Evolutionary conservation across 768 basidiomycete species (phyloP).

Genomic region (Suillus lakei): DNA sequence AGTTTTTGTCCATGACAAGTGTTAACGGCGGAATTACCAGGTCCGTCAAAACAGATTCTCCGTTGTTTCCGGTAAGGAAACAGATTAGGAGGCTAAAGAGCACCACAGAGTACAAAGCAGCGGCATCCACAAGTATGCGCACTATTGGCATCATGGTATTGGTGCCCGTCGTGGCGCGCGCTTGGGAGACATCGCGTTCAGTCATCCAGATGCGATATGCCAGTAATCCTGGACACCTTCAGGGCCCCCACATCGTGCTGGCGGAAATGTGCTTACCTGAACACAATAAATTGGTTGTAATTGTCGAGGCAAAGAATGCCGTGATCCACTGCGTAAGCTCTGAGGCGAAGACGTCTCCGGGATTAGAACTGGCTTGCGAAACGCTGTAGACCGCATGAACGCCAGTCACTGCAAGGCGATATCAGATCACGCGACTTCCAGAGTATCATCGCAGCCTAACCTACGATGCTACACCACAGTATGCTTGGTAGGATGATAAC

Average conservation of each 20-base stretch:
- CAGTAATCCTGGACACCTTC: neutral
- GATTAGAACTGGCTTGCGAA: conserved; percentile 1
- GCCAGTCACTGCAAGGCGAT: too few relatives aligned
- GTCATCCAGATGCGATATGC: conserved; percentile 7
- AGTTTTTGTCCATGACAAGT: too few relatives aligned
- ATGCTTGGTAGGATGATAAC: too few relatives aligned
- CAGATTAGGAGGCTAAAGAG: conserved; percentile 11
- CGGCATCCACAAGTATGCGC: conserved; percentile 10
- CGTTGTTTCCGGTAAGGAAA: neutral
- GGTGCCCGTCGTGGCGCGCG: neutral
- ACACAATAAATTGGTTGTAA: conserved; percentile 8
- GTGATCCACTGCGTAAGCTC: conserved; percentile 8
- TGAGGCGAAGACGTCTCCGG: conserved; percentile 1
- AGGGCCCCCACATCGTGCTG: neutral
- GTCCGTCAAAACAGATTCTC: too few relatives aligned
- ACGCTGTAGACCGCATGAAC: too few relatives aligned
- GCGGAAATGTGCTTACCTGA: conserved; percentile 2
- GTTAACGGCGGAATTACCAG: too few relatives aligned
- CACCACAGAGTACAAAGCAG: conserved; percentile 9
- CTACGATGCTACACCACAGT: too few relatives aligned
- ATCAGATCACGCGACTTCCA: too few relatives aligned
- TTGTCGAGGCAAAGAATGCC: too few relatives aligned
- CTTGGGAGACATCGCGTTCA: neutral
- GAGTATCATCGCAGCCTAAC: too few relatives aligned
- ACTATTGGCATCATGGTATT: neutral